Conservation (phyloP, 2,329 filamentous ascomycete genomes). For the Penicillium sp. region DNA sequence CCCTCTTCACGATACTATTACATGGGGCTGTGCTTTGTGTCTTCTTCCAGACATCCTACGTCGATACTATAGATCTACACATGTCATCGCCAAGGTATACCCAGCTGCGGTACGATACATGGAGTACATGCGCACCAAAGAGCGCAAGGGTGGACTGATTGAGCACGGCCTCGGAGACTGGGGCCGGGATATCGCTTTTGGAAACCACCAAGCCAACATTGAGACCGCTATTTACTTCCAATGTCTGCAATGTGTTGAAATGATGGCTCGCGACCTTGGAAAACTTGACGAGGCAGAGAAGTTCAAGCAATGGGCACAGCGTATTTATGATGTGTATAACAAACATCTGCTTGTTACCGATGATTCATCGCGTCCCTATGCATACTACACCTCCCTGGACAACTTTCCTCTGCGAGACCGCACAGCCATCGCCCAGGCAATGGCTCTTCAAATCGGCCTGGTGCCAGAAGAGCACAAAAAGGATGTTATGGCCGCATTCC, state of each 20-base stretch:
- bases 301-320: constrained; percentile 18
- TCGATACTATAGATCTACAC: constrained; percentile 22
- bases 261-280: constrained; percentile 24
- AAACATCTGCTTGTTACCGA: constrained; percentile 20
- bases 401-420: constrained; percentile 17
- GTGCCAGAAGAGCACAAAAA: constrained; percentile 13
- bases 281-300: constrained; percentile 10
- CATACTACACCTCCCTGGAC: constrained; percentile 25
- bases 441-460: constrained; percentile 23
- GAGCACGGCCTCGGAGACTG: constrained; percentile 26
- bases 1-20: constrained; percentile 47
- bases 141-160: constrained; percentile 23
- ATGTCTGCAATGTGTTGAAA: constrained; percentile 23
- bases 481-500: constrained; percentile 20
- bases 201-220: constrained; percentile 29
- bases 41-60: constrained; percentile 22
- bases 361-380: constrained; percentile 13
- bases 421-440: constrained; percentile 21
- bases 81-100: constrained; percentile 20
- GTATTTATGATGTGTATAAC: constrained; percentile 22
- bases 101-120: constrained; percentile 23
- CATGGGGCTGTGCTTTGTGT: constrained; percentile 26
- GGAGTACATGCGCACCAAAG: constrained; percentile 26
- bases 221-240: constrained; percentile 27
- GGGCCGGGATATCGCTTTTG: constrained; percentile 26